Percentiles rank a stretch among this genome's conserved stretches.
These are phyloP conservation scores for Punctularia strigosozonata DNA, from an alignment of 768 basidiomycete genomes.

Conservation along the genomic window DNA sequence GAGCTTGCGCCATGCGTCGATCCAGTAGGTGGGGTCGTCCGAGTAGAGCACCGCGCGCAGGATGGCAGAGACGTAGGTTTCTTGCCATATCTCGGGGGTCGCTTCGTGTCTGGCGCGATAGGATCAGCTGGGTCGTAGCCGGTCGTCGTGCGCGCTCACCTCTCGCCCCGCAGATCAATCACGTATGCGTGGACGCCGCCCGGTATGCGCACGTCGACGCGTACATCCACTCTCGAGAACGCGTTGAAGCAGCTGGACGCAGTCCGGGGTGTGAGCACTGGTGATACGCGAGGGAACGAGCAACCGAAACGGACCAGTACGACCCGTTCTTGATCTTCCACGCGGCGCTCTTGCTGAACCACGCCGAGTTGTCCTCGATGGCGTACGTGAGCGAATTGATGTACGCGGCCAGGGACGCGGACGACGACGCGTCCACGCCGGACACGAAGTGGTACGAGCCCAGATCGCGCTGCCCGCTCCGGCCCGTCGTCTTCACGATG, in stretches of 20 bases:
- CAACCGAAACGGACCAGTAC: constrained; percentile 56
- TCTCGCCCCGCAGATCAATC: constrained; percentile 87
- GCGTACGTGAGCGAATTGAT: constrained; percentile 97
- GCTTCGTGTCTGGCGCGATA: constrained; percentile 60
- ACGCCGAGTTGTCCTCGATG: constrained; percentile 82
- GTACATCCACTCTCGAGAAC: constrained; percentile 90
- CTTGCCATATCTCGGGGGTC: constrained; percentile 90
- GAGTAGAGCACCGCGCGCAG: constrained; percentile 90
- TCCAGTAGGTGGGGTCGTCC: constrained; percentile 82
- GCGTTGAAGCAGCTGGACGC: constrained; percentile 84
- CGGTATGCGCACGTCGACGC: constrained; percentile 97
- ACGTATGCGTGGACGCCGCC: constrained; percentile 94
- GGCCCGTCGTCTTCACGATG: constrained; percentile 85
- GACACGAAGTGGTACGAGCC: constrained; percentile 98
- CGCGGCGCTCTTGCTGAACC: constrained; percentile 76
- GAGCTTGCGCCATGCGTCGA: constrained; percentile 91
- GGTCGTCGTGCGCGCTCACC: constrained; percentile 37
- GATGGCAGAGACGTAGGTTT: constrained; percentile 90
- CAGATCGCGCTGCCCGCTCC: constrained; percentile 74
- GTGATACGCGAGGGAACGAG: not conserved
- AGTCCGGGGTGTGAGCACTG: not conserved
- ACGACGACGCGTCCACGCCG: constrained; percentile 97
- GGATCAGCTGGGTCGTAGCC: not conserved
- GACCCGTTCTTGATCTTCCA: constrained; percentile 94
- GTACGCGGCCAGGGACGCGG: constrained; percentile 94